Conservation (phyloP, 2,329 filamentous ascomycete species). For the Tolypocladium amazonense region DNA sequence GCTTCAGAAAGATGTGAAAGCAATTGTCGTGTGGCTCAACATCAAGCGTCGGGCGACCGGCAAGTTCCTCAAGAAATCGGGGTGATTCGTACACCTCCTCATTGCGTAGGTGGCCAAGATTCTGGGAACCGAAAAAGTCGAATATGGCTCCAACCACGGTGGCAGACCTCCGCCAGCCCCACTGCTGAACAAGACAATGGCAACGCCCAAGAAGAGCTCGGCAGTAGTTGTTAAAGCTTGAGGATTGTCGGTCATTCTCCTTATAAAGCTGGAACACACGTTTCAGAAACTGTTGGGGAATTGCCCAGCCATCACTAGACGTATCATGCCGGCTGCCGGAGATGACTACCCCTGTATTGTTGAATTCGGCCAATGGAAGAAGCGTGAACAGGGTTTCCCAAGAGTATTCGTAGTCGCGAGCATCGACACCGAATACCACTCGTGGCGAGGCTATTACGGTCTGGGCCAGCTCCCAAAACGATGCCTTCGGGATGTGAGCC, state of each 20-base stretch:
- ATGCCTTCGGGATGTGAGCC: slow-evolving; percentile 36
- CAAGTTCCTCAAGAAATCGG: slow-evolving; percentile 47
- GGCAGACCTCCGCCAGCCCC: slow-evolving; percentile 53
- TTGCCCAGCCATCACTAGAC: slow-evolving; percentile 44
- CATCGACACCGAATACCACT: slow-evolving; percentile 27
- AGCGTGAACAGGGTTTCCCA: slow-evolving; percentile 52
- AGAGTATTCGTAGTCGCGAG: slow-evolving; percentile 37
- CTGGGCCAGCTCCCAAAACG: slow-evolving; percentile 52
- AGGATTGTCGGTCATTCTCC: slow-evolving; percentile 40
- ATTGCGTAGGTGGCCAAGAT: slow-evolving; percentile 51
- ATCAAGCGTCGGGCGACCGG: slow-evolving; percentile 30
- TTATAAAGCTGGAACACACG: slow-evolving; percentile 49
- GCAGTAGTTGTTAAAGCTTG: slow-evolving; percentile 57
- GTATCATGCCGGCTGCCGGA: slow-evolving; percentile 17
- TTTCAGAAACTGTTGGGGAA: slow-evolving; percentile 47
- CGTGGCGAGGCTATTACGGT: slow-evolving; percentile 26
- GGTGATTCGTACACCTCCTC: slow-evolving; percentile 54
- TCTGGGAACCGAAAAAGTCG: slow-evolving; percentile 56
- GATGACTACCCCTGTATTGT: slow-evolving; percentile 38
- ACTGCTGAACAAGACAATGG: slow-evolving; percentile 51
- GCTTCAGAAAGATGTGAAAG: slow-evolving; percentile 59
- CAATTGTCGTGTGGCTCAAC: slow-evolving; percentile 47
- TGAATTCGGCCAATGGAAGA: slow-evolving; percentile 50
- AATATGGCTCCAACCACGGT: slow-evolving; percentile 51
- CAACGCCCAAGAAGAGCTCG: slow-evolving; percentile 49